A percentile compares a stretch with the other conserved stretches of the same genome.
These are phyloP conservation scores for Globisporangium splendens DNA, from an alignment of 352 stramenopile species.

Conservation along the genomic window DNA sequence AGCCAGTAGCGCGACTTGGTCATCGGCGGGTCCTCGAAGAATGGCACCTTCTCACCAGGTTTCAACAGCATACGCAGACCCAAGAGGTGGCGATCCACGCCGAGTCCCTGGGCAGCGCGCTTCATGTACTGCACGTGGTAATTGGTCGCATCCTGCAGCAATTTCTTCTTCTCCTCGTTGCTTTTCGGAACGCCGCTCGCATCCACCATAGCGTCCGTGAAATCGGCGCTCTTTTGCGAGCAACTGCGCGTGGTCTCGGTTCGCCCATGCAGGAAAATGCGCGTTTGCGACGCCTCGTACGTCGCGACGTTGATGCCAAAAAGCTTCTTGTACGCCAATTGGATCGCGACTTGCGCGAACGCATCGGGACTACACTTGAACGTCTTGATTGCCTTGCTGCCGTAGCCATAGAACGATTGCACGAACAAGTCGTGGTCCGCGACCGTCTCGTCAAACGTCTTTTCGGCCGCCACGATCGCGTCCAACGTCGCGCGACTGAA, in stretches of 20 bases:
- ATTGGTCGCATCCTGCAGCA: constrained; percentile 41
- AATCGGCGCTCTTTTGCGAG: constrained; percentile 73
- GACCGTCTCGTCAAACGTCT: constrained; percentile 65
- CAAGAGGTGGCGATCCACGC: constrained; percentile 94
- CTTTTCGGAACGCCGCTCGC: constrained; percentile 22
- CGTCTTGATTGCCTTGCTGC: constrained; percentile 85
- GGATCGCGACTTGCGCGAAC: constrained; percentile 95
- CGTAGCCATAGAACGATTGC: constrained; percentile 87
- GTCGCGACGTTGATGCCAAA: constrained; percentile 70
- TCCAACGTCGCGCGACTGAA: constrained; percentile 46
- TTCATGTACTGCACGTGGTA: constrained; percentile 68
- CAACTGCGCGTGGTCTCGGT: constrained; percentile 90
- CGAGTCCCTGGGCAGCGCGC: constrained; percentile 62
- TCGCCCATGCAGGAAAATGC: constrained; percentile 92
- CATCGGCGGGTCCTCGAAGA: constrained; percentile 76
- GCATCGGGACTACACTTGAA: constrained; percentile 92
- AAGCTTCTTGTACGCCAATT: constrained; percentile 88
- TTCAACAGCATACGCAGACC: constrained; percentile 73
- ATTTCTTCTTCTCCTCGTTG: constrained; percentile 35
- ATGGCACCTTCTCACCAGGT: constrained; percentile 44
- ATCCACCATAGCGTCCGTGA: constrained; percentile 82
- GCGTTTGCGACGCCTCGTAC: constrained; percentile 95
- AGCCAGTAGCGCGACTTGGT: constrained; percentile 64
- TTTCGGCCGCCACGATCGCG: constrained; percentile 49
- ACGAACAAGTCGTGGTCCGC: constrained; percentile 88